Evolutionary conservation across 257 asterid genomes (phyloP), one percentile per base, ranked within the genome.

Genomic region (Cruciata laevipes): DNA sequence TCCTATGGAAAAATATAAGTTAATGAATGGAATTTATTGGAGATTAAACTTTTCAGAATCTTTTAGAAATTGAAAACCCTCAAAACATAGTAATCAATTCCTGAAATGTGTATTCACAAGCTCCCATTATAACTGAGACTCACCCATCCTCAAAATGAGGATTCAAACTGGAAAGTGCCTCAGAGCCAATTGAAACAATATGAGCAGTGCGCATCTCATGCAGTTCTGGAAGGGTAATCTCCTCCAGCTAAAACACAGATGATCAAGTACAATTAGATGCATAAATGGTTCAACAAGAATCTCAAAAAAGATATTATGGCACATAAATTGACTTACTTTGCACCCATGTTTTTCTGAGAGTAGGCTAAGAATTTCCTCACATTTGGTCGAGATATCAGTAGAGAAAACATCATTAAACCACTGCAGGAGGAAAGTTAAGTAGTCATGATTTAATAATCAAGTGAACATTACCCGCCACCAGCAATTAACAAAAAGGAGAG

Each of bases 331-430:
- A 32, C 75, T 69, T 83, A 94, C 97, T 85, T 82, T 77, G 85
- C 99, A 88, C 63, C 97, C 96, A 80, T 85, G 75, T 66, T 85
- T 81, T 85, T 88, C 95, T 55, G 78, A 79, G 73, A 94, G 85
- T 33, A 77, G 84, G 72, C 78, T 79, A 74, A 94, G 96, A 70
- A 83, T 81, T 72, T 88, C 91, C 75, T 84, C 96, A 61, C 97
- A 94, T 80, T 84, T 94, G 23, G 59, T 73, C 68, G 99, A 84
- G 74, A 90, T 86, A 12, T 90, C 97, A 75, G 86, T 71, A 44
- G 96, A 88, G 86, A 90, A 90, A 63, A 90, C 97, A 72, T 94
- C 99, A 80, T 85, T 85, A 79, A 94, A 94, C 99, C 99, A 83
- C 83, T 80, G 72, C 74, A 77, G 14, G 47, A 68, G 58, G 67